These are phyloP conservation scores for Punica granatum DNA, from an alignment of 345 rosid species.

Conservation along the genomic window DNA sequence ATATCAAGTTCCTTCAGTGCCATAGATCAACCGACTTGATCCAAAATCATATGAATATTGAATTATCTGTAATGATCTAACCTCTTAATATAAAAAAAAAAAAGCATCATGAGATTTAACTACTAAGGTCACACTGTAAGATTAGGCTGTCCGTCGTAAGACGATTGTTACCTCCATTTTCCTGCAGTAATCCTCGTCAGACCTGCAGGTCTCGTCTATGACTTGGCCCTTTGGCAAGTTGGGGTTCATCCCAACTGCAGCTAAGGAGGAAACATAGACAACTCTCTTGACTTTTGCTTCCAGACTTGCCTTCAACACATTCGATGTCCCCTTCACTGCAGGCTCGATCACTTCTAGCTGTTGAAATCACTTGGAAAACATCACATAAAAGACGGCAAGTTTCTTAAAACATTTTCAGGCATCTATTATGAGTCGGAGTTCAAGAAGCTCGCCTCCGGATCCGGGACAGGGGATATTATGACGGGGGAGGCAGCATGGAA, in stretches of 20 bases:
- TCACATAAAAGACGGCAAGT: neutral
- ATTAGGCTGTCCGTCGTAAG: neutral
- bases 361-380: neutral
- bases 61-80: too few species aligned
- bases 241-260: constrained; percentile 17
- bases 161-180: constrained; percentile 13
- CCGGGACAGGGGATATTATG: constrained; percentile 7
- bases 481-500: constrained; percentile 29
- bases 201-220: constrained; percentile 26
- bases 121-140: too few species aligned
- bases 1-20: neutral
- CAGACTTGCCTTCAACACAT: constrained; percentile 26
- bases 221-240: constrained; percentile 20
- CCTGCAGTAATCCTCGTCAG: constrained; percentile 26
- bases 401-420: neutral
- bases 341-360: constrained; percentile 25
- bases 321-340: constrained; percentile 25
- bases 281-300: constrained; percentile 25
- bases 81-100: too few species aligned
- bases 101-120: too few species aligned
- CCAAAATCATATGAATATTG: too few species aligned
- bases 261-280: constrained; percentile 21
- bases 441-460: constrained; percentile 18
- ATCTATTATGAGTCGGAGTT: neutral
- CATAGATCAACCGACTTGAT: too few species aligned